Conservation (phyloP, 148 eudicot genomes). For the Spergularia marina region DNA sequence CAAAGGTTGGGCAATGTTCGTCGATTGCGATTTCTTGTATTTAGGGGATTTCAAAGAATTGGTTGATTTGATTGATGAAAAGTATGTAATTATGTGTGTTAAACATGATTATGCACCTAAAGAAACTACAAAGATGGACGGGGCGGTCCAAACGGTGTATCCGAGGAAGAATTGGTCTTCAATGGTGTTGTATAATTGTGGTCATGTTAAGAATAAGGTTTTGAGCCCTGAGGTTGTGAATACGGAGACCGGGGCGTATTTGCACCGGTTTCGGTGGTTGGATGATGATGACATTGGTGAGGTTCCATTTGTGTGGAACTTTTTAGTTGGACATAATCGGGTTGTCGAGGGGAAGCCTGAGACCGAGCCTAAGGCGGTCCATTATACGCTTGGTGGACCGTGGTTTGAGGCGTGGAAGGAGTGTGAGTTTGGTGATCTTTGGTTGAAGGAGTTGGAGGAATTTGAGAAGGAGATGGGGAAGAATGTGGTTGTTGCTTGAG, state of each 20-base stretch:
- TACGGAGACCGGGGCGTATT: slow-evolving; percentile 58
- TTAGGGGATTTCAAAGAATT: slow-evolving; percentile 65
- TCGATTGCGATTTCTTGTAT: slow-evolving; percentile 89
- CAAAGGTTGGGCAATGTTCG: slow-evolving; percentile 95
- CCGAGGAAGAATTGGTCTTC: slow-evolving; percentile 99
- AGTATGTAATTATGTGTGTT: slow-evolving; percentile 87
- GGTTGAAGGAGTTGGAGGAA: slow-evolving; percentile 47
- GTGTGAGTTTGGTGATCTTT: slow-evolving; percentile 81
- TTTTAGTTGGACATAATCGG: slow-evolving; percentile 82
- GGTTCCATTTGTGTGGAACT: slow-evolving; percentile 85
- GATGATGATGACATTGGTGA: slow-evolving; percentile 80
- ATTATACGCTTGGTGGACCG: slow-evolving; percentile 90
- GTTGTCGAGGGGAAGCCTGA: slow-evolving; percentile 52
- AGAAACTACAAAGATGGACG: slow-evolving; percentile 95
- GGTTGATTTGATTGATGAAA: slow-evolving; percentile 63
- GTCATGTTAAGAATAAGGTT: slow-evolving; percentile 63
- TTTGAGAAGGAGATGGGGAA: slow-evolving; percentile 15
- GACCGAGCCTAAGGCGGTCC: slow-evolving; percentile 74
- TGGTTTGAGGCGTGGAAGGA: slow-evolving; percentile 95
- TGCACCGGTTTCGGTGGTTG: slow-evolving; percentile 92
- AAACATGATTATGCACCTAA: slow-evolving; percentile 94
- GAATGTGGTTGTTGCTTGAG: slow-evolving; percentile 10
- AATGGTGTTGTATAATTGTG: slow-evolving; percentile 92
- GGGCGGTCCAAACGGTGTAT: slow-evolving; percentile 89
- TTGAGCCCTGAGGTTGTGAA: slow-evolving; percentile 76